Conservation (phyloP, 352 stramenopile species). For the Phytophthora macrochlamydospora region DNA sequence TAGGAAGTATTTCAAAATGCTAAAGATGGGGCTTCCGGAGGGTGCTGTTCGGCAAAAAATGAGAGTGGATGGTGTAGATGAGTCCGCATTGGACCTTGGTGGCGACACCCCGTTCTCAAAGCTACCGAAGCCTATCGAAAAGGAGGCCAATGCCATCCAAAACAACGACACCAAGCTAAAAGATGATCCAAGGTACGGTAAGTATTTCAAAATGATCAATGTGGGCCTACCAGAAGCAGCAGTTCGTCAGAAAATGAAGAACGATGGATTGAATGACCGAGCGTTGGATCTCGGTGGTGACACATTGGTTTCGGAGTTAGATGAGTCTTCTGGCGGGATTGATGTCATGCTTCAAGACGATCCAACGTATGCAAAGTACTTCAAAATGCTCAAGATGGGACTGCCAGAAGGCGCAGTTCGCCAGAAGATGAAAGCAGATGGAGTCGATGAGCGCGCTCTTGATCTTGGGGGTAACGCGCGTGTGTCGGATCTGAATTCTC, state of each 20-base stretch:
- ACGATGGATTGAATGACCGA: constrained; percentile 41
- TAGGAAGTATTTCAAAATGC: constrained; percentile 95
- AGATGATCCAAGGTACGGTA: constrained; percentile 75
- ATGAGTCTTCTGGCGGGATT: background rate
- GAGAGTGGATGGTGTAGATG: constrained; percentile 49
- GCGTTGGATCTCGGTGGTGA: constrained; percentile 47
- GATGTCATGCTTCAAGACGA: constrained; percentile 41
- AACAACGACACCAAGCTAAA: constrained; percentile 33
- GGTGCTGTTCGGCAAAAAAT: constrained; percentile 91
- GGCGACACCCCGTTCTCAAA: constrained; percentile 18
- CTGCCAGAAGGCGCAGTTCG: constrained; percentile 80
- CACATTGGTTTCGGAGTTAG: constrained; percentile 36
- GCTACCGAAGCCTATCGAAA: constrained; percentile 4
- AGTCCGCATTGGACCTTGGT: constrained; percentile 49
- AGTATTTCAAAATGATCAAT: constrained; percentile 96
- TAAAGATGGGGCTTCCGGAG: constrained; percentile 89
- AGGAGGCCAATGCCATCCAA: constrained; percentile 4
- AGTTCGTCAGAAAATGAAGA: constrained; percentile 87
- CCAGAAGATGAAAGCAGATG: constrained; percentile 82
- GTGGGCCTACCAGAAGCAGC: constrained; percentile 86
- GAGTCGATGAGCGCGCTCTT: constrained; percentile 55
- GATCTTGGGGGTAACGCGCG: constrained; percentile 56
- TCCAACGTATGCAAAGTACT: constrained; percentile 81
- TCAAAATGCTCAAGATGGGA: constrained; percentile 94
- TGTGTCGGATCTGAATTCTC: constrained; percentile 41